Percentiles rank a stretch among this genome's conserved stretches.
phyloP scores from a whole-genome alignment of 169 alveolate genomes.

The Plasmodium inui region DNA sequence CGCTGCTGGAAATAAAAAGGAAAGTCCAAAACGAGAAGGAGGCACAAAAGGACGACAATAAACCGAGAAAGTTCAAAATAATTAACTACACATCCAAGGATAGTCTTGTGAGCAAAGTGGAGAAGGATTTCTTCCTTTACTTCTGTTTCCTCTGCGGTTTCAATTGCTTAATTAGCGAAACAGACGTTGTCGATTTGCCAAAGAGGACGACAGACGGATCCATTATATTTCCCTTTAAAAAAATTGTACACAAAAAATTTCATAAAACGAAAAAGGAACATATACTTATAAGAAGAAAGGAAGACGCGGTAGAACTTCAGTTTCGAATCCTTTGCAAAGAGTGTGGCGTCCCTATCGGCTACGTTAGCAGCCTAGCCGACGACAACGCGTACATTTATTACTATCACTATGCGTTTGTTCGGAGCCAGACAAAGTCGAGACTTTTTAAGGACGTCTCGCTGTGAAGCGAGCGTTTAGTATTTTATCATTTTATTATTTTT shows the following conservation, averaged over 20 bases:
- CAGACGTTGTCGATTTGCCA: slow-evolving; percentile 39
- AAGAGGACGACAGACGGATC: slow-evolving; percentile 62
- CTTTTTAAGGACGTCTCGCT: slow-evolving; percentile 17
- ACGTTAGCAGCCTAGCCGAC: slow-evolving; percentile 12
- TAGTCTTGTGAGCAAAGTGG: slow-evolving; percentile 43
- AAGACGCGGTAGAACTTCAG: slow-evolving; percentile 43
- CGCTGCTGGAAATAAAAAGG: slow-evolving; percentile 68
- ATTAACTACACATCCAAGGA: slow-evolving; percentile 70
- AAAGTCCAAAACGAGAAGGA: slow-evolving; percentile 72
- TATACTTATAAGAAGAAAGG: slow-evolving; percentile 32
- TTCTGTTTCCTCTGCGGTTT: slow-evolving; percentile 75
- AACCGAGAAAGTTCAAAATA: slow-evolving; percentile 59
- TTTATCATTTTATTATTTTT: background rate
- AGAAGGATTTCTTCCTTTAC: slow-evolving; percentile 59
- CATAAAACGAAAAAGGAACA: slow-evolving; percentile 59
- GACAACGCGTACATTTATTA: slow-evolving; percentile 52
- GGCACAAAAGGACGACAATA: slow-evolving; percentile 45
- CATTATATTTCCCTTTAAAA: slow-evolving; percentile 51
- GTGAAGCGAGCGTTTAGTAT: background rate
- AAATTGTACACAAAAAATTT: slow-evolving; percentile 35
- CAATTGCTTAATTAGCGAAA: slow-evolving; percentile 73
- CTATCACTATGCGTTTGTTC: slow-evolving; percentile 55
- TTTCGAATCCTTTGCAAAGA: slow-evolving; percentile 68
- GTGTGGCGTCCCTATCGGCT: slow-evolving; percentile 69
- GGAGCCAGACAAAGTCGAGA: slow-evolving; percentile 37